Evolutionary conservation across 2,329 filamentous ascomycete species (phyloP).

Genomic region (Aschersonia sp.): DNA sequence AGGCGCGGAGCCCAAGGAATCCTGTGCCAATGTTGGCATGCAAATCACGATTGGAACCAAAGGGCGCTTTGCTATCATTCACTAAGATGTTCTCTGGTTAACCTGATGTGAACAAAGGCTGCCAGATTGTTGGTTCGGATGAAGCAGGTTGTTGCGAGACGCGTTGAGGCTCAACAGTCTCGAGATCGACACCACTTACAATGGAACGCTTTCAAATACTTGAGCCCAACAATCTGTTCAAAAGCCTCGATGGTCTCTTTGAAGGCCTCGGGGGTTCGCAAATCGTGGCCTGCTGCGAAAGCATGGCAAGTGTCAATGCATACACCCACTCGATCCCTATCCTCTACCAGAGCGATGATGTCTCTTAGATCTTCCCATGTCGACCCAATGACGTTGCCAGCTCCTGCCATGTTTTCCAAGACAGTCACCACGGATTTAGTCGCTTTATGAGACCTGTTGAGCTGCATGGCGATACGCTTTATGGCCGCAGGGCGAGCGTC

Average conservation of each 20-base stretch:
- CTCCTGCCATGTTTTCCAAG: conserved; percentile 89
- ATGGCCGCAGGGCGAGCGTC: conserved; percentile 55
- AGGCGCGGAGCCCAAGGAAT: conserved; percentile 78
- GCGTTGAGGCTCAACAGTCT: background rate
- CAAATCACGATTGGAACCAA: conserved; percentile 68
- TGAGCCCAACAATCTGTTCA: conserved; percentile 58
- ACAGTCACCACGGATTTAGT: conserved; percentile 67
- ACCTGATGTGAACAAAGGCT: background rate
- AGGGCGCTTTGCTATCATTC: conserved; percentile 90
- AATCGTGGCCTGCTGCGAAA: conserved; percentile 86
- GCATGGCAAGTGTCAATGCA: conserved; percentile 96
- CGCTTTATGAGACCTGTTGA: conserved; percentile 69
- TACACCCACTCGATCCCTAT: conserved; percentile 76
- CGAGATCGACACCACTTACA: conserved; percentile 12
- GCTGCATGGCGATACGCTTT: conserved; percentile 60
- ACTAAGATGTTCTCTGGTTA: conserved; percentile 23
- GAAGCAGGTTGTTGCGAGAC: conserved; percentile 1
- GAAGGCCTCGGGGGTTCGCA: conserved; percentile 63
- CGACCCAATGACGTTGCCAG: conserved; percentile 74
- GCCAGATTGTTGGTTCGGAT: background rate
- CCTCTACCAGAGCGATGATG: conserved; percentile 64
- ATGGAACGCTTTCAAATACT: conserved; percentile 76
- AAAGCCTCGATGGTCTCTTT: conserved; percentile 60
- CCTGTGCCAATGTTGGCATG: conserved; percentile 96
- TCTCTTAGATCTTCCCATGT: conserved; percentile 76